Conservation (phyloP, 805 yeast species). For the Kuraishia ogatae region DNA sequence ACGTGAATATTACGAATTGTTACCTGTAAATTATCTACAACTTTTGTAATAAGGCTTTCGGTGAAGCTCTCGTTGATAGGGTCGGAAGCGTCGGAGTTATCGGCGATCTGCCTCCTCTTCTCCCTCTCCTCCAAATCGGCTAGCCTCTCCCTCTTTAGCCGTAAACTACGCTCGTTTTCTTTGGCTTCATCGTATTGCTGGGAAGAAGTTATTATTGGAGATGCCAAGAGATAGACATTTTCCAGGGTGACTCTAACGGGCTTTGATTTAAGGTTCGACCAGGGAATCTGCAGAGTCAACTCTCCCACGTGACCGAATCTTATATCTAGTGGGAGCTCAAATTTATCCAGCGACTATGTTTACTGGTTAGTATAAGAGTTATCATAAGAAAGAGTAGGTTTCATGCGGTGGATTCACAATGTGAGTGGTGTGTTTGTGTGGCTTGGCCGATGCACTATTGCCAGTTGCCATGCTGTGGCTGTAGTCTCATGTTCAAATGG, state of each 20-base stretch:
- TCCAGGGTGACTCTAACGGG: conserved; percentile 87
- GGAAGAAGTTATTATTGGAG: conserved; percentile 57
- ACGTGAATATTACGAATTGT: conserved; percentile 87
- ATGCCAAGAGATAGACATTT: conserved; percentile 76
- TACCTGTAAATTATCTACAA: conserved; percentile 86
- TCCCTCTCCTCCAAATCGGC: conserved; percentile 56
- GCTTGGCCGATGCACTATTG: too few relatives aligned
- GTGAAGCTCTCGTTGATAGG: conserved; percentile 73
- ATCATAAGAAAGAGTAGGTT: too few relatives aligned
- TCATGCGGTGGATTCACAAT: too few relatives aligned
- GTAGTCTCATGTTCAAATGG: too few relatives aligned
- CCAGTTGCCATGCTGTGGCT: too few relatives aligned
- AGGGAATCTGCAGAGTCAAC: conserved; percentile 85
- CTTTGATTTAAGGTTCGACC: conserved; percentile 88
- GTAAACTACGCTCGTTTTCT: conserved; percentile 49
- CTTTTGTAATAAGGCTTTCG: conserved; percentile 79
- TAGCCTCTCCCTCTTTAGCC: conserved; percentile 58
- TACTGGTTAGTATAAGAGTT: neutral
- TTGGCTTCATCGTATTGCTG: conserved; percentile 38
- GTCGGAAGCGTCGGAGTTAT: conserved; percentile 25
- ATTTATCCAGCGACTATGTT: conserved; percentile 69
- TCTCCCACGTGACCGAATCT: conserved; percentile 86
- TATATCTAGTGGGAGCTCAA: conserved; percentile 81
- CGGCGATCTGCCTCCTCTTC: conserved; percentile 15
- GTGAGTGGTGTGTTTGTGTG: too few relatives aligned